Base-by-base conservation (phyloP, 768 basidiomycete genomes). In the Lentinus tigrinus region DNA sequence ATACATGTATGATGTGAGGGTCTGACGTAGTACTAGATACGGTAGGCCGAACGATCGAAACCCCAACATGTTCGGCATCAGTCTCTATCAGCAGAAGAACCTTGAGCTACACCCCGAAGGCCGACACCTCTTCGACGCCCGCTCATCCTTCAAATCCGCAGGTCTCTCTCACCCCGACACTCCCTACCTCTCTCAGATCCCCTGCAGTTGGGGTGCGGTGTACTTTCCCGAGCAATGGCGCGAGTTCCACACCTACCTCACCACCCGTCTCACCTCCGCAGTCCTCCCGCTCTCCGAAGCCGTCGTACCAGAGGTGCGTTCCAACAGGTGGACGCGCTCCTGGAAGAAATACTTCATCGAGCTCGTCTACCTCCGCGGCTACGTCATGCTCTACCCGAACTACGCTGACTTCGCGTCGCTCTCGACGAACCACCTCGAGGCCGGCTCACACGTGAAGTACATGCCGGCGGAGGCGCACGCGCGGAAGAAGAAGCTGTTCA, bases 281-380 rank as follows among this genome's bases (percentile, higher is more conserved):
- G 56, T 80, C 58, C 67, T 75, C 42, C 73, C 67, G 21, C 63
- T 74, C 43, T 74, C 74, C 23, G 67, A 67, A 43, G 60, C 74
- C 42, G 76, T 94, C 63, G 90, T 94, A 26, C 90, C 89, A 0
- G 73, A 81, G 26, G 84, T 92, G 21, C 85, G 91, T 43, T 93
- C 91, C 31, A 94, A 91, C 75, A 73, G 77, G 31, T 95, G 93
- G 93, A 78, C 79, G 14, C 79, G 79, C 49, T 92, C 89, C 7
- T 95, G 93, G 93, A 95, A 95, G 72, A 87, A 86, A 60, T 93
- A 87, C 72, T 91, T 93, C 70, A 93, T 93, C 72, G 93, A 95
- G 71, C 78, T 94, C 54, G 85, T 83, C 40, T 91, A 86, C 70
- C 78, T 95, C 14, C 84, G 85, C 5, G 91, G 92, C 3, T 92